A percentile compares a stretch with the other conserved stretches of the same genome.
phyloP scores from a whole-genome alignment of 1,284 basidiomycete genomes.

The Rhodotorula sp. region DNA sequence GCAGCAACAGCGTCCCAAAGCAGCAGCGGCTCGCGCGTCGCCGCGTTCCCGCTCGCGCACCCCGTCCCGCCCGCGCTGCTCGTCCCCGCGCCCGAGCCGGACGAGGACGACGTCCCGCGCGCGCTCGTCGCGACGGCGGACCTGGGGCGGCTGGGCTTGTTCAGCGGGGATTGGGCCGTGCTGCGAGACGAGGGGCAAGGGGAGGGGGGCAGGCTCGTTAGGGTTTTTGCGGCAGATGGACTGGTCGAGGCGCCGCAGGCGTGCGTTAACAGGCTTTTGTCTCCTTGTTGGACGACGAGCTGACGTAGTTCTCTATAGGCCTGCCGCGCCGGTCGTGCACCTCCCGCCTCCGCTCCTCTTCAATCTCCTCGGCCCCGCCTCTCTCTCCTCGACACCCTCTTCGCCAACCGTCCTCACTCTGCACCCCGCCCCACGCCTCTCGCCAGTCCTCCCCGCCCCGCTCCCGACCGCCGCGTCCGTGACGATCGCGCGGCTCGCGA shows the following conservation, averaged over 20 bases:
- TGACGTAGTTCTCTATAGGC: slow-evolving; percentile 44
- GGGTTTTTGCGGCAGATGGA: slow-evolving; percentile 37
- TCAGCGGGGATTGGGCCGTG: slow-evolving; percentile 86
- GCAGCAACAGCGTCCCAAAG: background rate
- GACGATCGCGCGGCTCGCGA: slow-evolving; percentile 80
- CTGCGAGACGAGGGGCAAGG: slow-evolving; percentile 8
- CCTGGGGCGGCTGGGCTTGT: slow-evolving; percentile 70
- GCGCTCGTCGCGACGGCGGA: slow-evolving; percentile 64
- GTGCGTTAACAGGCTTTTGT: background rate
- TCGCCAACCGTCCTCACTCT: slow-evolving; percentile 4
- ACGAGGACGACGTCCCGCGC: slow-evolving; percentile 32
- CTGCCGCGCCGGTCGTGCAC: background rate
- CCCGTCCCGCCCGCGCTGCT: slow-evolving; percentile 21
- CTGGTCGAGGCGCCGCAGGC: slow-evolving; percentile 35
- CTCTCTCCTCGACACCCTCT: slow-evolving; percentile 5
- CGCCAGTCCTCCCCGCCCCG: slow-evolving; percentile 52
- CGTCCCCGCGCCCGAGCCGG: slow-evolving; percentile 18
- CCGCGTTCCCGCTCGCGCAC: slow-evolving; percentile 4
- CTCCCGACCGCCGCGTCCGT: slow-evolving; percentile 72
- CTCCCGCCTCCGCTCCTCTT: slow-evolving; percentile 29
- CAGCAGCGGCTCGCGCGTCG: slow-evolving; percentile 36
- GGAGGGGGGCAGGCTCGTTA: slow-evolving; percentile 48
- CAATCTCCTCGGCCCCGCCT: slow-evolving; percentile 28
- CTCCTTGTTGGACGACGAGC: slow-evolving; percentile 56
- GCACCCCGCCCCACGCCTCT: slow-evolving; percentile 51